phyloP scores from a whole-genome alignment of 495 filamentous ascomycete genomes.

The Penicillium silybi region DNA sequence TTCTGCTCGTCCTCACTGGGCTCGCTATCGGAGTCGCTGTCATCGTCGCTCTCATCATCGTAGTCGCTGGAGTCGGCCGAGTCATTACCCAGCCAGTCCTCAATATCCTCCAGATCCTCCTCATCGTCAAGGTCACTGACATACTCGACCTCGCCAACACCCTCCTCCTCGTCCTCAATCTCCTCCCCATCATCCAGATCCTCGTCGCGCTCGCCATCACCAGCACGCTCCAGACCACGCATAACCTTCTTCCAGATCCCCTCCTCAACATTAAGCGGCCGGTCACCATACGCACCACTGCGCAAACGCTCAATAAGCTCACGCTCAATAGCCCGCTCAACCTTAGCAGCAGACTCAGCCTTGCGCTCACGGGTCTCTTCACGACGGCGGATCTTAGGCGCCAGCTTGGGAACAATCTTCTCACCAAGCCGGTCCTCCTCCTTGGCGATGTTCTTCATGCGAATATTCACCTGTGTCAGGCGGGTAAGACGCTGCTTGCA shows the following conservation, averaged over 20 bases:
- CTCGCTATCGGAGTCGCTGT: slow-evolving; percentile 40
- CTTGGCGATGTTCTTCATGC: slow-evolving; percentile 75
- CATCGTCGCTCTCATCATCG: slow-evolving; percentile 49
- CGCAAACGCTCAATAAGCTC: slow-evolving; percentile 89
- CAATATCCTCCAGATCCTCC: slow-evolving; percentile 65
- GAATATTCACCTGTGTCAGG: slow-evolving; percentile 86
- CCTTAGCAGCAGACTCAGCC: slow-evolving; percentile 88
- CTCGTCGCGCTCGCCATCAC: slow-evolving; percentile 79
- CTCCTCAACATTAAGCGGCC: slow-evolving; percentile 90
- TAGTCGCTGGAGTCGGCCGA: slow-evolving; percentile 55
- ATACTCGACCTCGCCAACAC: slow-evolving; percentile 79
- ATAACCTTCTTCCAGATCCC: slow-evolving; percentile 97
- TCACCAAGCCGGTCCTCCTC: slow-evolving; percentile 93
- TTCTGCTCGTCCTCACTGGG: slow-evolving; percentile 46
- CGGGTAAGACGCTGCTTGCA: slow-evolving; percentile 96
- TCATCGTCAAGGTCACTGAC: slow-evolving; percentile 69
- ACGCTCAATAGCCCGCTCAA: slow-evolving; percentile 93
- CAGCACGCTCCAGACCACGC: slow-evolving; percentile 78
- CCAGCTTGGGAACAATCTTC: slow-evolving; percentile 80
- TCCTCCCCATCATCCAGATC: slow-evolving; percentile 88
- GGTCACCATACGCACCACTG: slow-evolving; percentile 91
- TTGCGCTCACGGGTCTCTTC: slow-evolving; percentile 92
- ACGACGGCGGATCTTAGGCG: slow-evolving; percentile 84
- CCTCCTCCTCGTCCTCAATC: slow-evolving; percentile 66
- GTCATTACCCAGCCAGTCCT: slow-evolving; percentile 66